Conservation (phyloP, 345 rosid genomes). For the Citrus unshiu region DNA sequence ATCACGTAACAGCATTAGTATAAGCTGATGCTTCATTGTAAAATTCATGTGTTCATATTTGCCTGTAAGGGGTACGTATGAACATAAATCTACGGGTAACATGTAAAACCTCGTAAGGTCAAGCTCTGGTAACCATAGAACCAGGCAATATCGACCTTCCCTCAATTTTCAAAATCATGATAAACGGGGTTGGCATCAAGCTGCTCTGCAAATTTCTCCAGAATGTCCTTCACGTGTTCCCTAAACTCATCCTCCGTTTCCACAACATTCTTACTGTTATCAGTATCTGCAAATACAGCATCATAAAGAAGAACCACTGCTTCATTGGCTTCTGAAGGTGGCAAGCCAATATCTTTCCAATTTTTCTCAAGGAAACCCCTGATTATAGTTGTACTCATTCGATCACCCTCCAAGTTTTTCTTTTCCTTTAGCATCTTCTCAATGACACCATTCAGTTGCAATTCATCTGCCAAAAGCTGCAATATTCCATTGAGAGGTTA, state of each 20-base stretch:
- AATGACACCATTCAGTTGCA: slow-evolving; percentile 34
- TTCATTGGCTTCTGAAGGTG: slow-evolving; percentile 60
- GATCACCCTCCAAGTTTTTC: slow-evolving; percentile 18
- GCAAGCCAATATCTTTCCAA: slow-evolving; percentile 68
- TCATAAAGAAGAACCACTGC: slow-evolving; percentile 52
- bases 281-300: slow-evolving; percentile 41
- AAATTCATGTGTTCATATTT: neutral
- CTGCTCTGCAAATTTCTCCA: slow-evolving; percentile 53
- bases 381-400: slow-evolving; percentile 25
- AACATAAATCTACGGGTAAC: neutral
- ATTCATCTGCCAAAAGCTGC: slow-evolving; percentile 61
- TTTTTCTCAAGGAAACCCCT: slow-evolving; percentile 48
- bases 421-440: slow-evolving; percentile 37
- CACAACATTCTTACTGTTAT: slow-evolving; percentile 18
- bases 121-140: neutral
- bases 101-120: slow-evolving; percentile 11
- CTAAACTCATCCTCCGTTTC: slow-evolving; percentile 25
- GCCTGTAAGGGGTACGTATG: neutral
- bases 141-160: neutral
- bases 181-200: slow-evolving; percentile 55
- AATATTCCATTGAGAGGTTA: slow-evolving; percentile 6
- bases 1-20: neutral
- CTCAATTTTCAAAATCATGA: slow-evolving; percentile 37
- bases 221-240: slow-evolving; percentile 45
- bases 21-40: neutral